Evolutionary conservation across 2,329 filamentous ascomycete species (phyloP), one percentile per base, ranked within the genome.

Genomic region (Talaromyces sp.): DNA sequence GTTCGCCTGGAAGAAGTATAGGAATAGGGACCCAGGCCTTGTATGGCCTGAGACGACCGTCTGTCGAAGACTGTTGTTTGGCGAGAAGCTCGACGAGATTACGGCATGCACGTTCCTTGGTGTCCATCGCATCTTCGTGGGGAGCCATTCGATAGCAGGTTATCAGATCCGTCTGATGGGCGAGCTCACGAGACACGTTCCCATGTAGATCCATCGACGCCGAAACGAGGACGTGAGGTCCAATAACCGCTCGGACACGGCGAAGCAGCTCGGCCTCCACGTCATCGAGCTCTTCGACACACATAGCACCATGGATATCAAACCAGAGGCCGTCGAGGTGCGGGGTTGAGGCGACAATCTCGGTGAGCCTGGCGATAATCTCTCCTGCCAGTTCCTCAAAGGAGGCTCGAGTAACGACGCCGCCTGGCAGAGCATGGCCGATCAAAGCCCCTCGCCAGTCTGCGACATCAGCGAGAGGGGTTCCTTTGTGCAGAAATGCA

Each of bases 281-380:
- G 65, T 85, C 82, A 42, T 81, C 76, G 5, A 83, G 59, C 0
- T 72, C 80, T 40, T 83, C 79, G 0, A 84, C 82, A 52, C 78
- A 81, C 82, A 85, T 84, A 4, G 82, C 82, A 14, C 82, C 82
- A 64, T 85, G 82, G 33, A 85, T 84, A 63, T 84, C 82, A 60
- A 82, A 82, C 82, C 82, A 85, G 7, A 85, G 67, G 1, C 82
- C 82, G 57, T 84, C 77, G 2, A 84, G 61, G 0, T 65, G 65
- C 8, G 66, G 63, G 23, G 68, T 68, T 0, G 68, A 65, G 0
- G 72, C 70, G 8, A 63, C 30, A n/a, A 83, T 78, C 0, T 66
- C 66, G 0, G 58, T 42, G 14, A 84, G 73, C 0, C 79, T 76
- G 1, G 65, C 53, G 0, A 79, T 52, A 1, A 82, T 79, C 61